phyloP scores from a whole-genome alignment of 192 early-diverging fungal species.

The Rhizophlyctis rosea region DNA sequence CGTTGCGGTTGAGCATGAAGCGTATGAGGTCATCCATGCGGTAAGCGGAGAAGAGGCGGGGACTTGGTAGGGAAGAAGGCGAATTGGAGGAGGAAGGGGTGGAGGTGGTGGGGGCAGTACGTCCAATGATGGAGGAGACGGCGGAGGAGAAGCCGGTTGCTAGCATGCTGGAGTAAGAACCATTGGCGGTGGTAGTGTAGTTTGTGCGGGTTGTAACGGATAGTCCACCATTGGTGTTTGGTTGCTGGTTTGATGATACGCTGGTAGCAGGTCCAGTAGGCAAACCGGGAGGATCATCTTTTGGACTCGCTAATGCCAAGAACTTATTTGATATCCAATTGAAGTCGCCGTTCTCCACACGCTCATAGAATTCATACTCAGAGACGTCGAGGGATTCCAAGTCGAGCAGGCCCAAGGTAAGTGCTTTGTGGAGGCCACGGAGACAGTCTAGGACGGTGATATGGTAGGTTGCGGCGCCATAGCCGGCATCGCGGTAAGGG shows the following conservation, averaged over 20 bases:
- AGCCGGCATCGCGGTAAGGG: slow-evolving; percentile 70
- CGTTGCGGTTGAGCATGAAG: slow-evolving; percentile 47
- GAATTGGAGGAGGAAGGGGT: no score
- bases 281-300: slow-evolving; percentile 52
- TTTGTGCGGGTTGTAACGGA: no score
- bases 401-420: slow-evolving; percentile 56
- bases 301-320: slow-evolving; percentile 65
- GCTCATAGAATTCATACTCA: slow-evolving; percentile 73
- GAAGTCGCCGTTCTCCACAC: slow-evolving; percentile 66
- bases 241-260: not conserved
- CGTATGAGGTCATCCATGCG: slow-evolving; percentile 47
- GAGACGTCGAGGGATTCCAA: slow-evolving; percentile 58
- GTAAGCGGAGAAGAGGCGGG: slow-evolving; percentile 43
- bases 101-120: slow-evolving; percentile 12
- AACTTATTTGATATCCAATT: slow-evolving; percentile 74
- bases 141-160: not conserved
- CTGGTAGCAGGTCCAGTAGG: no score
- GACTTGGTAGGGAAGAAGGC: no score
- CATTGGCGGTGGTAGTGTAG: no score
- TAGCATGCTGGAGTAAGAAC: no score
- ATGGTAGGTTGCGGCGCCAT: slow-evolving; percentile 63
- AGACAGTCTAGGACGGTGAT: slow-evolving; percentile 68
- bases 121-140: not conserved
- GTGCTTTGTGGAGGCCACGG: slow-evolving; percentile 56
- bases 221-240: not conserved